Conservation (phyloP, 1,284 basidiomycete species). For the Anthracocystis setariae region DNA sequence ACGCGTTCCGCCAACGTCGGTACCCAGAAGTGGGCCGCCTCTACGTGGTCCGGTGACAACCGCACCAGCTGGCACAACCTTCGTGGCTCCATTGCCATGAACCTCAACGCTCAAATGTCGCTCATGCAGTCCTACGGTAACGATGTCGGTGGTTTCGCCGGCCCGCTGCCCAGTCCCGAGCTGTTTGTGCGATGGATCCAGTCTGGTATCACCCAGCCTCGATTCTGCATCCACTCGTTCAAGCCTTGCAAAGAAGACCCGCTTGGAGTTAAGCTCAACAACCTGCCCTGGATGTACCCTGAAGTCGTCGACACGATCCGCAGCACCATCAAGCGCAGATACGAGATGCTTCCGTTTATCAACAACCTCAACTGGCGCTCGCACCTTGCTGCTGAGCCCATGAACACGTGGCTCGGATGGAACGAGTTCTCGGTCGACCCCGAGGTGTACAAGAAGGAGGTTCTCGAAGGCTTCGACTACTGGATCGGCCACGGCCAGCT, state of each 20-base stretch:
- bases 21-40: constrained; percentile 69
- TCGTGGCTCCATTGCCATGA: constrained; percentile 67
- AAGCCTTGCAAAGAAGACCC: constrained; percentile 69
- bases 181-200: constrained; percentile 70
- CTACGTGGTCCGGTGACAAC: constrained; percentile 70
- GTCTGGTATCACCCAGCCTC: constrained; percentile 64
- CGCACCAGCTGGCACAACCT: constrained; percentile 69
- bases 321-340: constrained; percentile 69
- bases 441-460: constrained; percentile 65
- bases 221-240: constrained; percentile 68
- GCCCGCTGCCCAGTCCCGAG: constrained; percentile 69
- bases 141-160: constrained; percentile 70
- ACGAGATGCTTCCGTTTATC: constrained; percentile 68
- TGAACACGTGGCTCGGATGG: constrained; percentile 69
- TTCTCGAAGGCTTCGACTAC: constrained; percentile 69
- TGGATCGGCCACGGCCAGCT: constrained; percentile 69
- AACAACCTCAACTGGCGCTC: constrained; percentile 69
- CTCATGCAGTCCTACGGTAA: constrained; percentile 58
- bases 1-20: constrained; percentile 70
- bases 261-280: constrained; percentile 67
- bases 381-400: constrained; percentile 67
- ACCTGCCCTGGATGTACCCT: constrained; percentile 71
- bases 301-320: constrained; percentile 68
- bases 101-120: constrained; percentile 68
- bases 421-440: constrained; percentile 69